phyloP scores from a whole-genome alignment of 768 basidiomycete species.

The Phylloporus sp. region DNA sequence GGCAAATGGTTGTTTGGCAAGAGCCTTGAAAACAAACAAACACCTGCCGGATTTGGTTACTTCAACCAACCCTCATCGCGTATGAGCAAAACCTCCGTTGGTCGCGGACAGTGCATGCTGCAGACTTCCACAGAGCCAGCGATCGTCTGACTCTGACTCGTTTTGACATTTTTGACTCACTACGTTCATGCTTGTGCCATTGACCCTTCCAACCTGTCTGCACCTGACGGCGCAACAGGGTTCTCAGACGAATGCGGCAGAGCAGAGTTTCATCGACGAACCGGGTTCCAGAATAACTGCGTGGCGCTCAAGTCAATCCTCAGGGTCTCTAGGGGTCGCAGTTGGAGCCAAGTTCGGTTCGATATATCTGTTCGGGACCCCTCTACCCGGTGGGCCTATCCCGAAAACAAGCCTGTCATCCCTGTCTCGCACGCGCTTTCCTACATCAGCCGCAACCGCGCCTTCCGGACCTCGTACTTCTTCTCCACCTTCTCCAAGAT shows the following conservation, averaged over 20 bases:
- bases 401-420: slow-evolving; percentile 6
- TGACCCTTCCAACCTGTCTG: slow-evolving; percentile 20
- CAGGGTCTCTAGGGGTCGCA: slow-evolving; percentile 13
- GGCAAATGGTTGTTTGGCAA: slow-evolving; percentile 24
- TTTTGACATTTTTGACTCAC: background rate
- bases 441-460: background rate
- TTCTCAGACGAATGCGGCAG: slow-evolving; percentile 11
- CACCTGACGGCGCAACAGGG: slow-evolving; percentile 4
- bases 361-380: slow-evolving; percentile 26
- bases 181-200: slow-evolving; percentile 24
- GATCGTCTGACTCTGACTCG: background rate
- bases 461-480: slow-evolving; percentile 9
- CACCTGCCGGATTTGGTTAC: slow-evolving; percentile 13
- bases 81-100: slow-evolving; percentile 4
- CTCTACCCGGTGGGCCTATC: slow-evolving; percentile 19
- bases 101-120: slow-evolving; percentile 5
- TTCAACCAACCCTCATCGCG: background rate
- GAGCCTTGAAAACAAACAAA: slow-evolving; percentile 29
- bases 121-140: background rate
- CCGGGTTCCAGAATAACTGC: slow-evolving; percentile 12
- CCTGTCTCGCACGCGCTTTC: slow-evolving; percentile 10
- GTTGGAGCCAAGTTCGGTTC: slow-evolving; percentile 23
- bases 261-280: slow-evolving; percentile 25
- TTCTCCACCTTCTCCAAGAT: slow-evolving; percentile 20
- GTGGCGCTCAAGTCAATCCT: slow-evolving; percentile 12